Conservation (phyloP, 441 rosid species). For the Metrosideros polymorpha region DNA sequence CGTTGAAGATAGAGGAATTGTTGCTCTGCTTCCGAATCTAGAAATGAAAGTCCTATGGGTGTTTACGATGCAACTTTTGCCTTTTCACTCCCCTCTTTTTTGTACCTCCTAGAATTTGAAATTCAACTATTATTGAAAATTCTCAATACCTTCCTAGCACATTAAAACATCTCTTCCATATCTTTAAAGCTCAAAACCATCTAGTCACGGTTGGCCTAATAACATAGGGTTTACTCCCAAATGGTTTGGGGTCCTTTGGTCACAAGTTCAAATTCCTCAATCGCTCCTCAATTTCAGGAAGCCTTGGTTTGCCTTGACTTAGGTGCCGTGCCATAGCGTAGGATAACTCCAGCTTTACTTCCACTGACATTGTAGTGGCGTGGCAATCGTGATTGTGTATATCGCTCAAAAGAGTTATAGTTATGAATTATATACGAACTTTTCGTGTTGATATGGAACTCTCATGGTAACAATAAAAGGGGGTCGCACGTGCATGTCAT, state of each 20-base stretch:
- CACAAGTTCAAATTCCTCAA: background rate
- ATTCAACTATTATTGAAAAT: background rate
- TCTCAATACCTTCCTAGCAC: background rate
- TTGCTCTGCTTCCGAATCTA: background rate
- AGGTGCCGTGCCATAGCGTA: background rate
- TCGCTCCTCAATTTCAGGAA: background rate
- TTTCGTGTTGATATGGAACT: background rate
- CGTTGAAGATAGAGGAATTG: background rate
- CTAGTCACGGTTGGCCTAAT: background rate
- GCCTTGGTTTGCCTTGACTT: background rate
- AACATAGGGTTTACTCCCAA: background rate
- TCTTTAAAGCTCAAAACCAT: background rate
- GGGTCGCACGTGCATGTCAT: background rate
- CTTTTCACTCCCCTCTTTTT: background rate
- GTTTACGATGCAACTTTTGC: background rate
- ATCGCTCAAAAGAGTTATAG: background rate
- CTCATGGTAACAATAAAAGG: background rate
- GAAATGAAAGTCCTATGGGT: background rate
- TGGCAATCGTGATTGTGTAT: no score
- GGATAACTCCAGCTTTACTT: background rate
- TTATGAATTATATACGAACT: background rate
- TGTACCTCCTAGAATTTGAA: background rate
- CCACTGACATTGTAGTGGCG: no score
- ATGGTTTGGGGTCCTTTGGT: background rate
- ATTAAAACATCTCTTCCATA: background rate